These are phyloP conservation scores for Leccinum sublutescens DNA, from an alignment of 768 basidiomycete species.

Conservation along the genomic window DNA sequence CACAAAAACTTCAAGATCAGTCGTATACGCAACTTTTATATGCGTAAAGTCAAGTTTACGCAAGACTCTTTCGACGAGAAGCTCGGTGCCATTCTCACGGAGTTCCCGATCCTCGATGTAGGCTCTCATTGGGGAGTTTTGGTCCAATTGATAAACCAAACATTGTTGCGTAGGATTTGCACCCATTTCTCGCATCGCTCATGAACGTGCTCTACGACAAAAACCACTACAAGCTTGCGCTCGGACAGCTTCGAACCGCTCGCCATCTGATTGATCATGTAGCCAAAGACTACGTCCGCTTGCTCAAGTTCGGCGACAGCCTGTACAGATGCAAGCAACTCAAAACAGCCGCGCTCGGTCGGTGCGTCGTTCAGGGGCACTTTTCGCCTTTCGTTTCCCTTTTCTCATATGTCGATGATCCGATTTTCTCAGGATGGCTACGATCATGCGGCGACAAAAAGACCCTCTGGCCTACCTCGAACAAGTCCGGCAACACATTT, in stretches of 20 bases:
- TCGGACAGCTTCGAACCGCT: conserved; percentile 95
- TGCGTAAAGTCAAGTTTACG: conserved; percentile 99
- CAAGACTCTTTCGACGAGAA: conserved; percentile 97
- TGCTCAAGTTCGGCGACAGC: conserved; percentile 97
- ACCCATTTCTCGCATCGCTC: conserved; percentile 92
- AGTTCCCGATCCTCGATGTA: conserved; percentile 98
- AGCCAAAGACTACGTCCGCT: conserved; percentile 93
- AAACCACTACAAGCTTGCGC: conserved; percentile 98
- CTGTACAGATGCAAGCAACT: conserved; percentile 98
- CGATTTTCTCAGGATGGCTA: conserved; percentile 75
- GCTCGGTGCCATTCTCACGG: conserved; percentile 85
- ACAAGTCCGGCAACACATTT: conserved; percentile 98
- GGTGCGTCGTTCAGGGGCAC: conserved; percentile 50
- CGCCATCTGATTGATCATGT: conserved; percentile 96
- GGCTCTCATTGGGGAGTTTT: conserved; percentile 33
- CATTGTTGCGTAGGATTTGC: conserved; percentile 61
- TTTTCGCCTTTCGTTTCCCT: not conserved
- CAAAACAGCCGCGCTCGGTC: conserved; percentile 95
- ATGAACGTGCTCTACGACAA: conserved; percentile 99
- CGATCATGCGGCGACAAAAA: conserved; percentile 97
- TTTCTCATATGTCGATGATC: not conserved
- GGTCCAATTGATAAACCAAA: conserved; percentile 3
- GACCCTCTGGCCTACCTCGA: conserved; percentile 98
- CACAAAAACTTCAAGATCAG: conserved; percentile 99
- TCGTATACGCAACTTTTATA: conserved; percentile 96